Evolutionary conservation across 2,329 filamentous ascomycete genomes (phyloP).

Genomic region (Lecanosticta acicola): DNA sequence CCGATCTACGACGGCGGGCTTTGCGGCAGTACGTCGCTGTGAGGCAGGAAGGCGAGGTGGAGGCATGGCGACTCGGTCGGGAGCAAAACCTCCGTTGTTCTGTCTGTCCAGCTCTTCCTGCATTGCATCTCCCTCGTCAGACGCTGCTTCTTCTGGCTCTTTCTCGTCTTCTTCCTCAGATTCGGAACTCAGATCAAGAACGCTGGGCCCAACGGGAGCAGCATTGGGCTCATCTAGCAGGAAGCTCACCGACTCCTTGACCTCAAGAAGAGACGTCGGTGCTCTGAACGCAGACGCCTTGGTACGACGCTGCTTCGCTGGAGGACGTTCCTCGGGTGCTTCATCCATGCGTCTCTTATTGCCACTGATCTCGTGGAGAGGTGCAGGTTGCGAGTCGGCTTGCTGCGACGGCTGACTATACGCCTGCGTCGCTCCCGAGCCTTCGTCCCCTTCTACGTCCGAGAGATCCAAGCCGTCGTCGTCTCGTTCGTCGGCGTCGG

Average conservation of each 20-base stretch:
- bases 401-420: conserved; percentile 26
- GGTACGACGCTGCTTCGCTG: conserved; percentile 29
- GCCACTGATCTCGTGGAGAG: conserved; percentile 26
- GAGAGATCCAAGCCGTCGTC: conserved; percentile 68
- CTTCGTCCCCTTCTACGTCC: conserved; percentile 48
- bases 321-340: conserved; percentile 37
- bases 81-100: conserved; percentile 31
- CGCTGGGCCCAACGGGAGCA: conserved; percentile 30
- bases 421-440: conserved; percentile 31
- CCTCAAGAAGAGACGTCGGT: conserved; percentile 70
- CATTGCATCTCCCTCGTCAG: conserved; percentile 47
- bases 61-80: conserved; percentile 26
- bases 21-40: conserved; percentile 33
- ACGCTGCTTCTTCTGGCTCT: conserved; percentile 41
- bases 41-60: conserved; percentile 37
- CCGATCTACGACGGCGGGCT: conserved; percentile 60
- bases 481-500: conserved; percentile 56
- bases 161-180: conserved; percentile 40
- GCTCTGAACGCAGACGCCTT: conserved; percentile 47
- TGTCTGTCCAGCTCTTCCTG: conserved; percentile 21
- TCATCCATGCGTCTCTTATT: conserved; percentile 27
- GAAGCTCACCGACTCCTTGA: conserved; percentile 76
- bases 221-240: conserved; percentile 62
- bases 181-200: conserved; percentile 51
- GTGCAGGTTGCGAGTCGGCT: conserved; percentile 5